Evolutionary conservation across 108 stramenopile species (phyloP).

Genomic region (Phaeodactylum tricornutum): DNA sequence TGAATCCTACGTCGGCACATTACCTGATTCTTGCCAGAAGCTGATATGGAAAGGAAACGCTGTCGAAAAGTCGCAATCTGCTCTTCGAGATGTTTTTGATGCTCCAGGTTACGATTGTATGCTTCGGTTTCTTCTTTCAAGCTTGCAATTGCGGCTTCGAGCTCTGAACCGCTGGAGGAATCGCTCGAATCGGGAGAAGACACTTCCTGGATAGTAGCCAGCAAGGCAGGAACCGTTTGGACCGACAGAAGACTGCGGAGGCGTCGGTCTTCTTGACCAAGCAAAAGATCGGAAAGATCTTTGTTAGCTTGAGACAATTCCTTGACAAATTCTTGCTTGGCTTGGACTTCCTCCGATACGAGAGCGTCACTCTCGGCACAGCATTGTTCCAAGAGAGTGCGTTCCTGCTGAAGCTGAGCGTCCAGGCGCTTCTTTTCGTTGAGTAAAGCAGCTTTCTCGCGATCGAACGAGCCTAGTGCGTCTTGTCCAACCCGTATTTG

Average conservation of each 20-base stretch:
- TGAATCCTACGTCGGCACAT: too few relatives aligned
- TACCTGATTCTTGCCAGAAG: too few relatives aligned
- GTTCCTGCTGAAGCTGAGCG: neutral
- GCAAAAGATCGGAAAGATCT: neutral
- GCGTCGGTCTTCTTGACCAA: conserved; percentile 3
- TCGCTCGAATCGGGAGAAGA: too few relatives aligned
- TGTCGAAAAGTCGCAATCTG: too few relatives aligned
- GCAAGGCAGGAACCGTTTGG: neutral
- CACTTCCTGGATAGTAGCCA: too few relatives aligned
- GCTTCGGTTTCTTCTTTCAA: too few relatives aligned
- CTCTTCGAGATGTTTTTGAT: too few relatives aligned
- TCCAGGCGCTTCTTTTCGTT: conserved; percentile 2
- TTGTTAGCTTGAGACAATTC: conserved; percentile 3
- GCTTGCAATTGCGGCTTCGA: too few relatives aligned
- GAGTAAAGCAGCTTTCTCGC: neutral
- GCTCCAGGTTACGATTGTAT: too few relatives aligned
- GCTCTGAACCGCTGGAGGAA: too few relatives aligned
- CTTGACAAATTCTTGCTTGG: neutral
- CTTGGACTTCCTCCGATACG: neutral
- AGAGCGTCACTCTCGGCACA: neutral
- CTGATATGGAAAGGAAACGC: too few relatives aligned
- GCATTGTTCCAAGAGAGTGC: conserved; percentile 1
- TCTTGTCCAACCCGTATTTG: neutral
- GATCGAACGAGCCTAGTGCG: neutral
- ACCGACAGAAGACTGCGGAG: neutral